Base-by-base conservation (phyloP, 225 moss, liverwort and hornwort genomes). In the Takakia lepidozioides region DNA sequence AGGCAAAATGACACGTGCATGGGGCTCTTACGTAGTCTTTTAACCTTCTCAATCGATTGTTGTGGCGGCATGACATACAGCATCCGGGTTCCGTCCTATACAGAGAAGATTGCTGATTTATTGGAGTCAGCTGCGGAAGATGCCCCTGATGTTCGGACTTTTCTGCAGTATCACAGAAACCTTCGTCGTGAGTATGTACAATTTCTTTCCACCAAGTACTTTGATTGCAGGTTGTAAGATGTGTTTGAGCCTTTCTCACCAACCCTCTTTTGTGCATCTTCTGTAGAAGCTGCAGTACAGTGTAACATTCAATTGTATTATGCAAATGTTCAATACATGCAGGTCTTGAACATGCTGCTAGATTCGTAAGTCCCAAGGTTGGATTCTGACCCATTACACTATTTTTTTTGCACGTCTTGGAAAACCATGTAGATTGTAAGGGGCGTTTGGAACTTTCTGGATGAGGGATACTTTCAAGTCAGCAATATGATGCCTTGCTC, bases 71-170 rank as follows among this genome's bases (percentile, higher is more conserved):
- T 35, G 51, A 7, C n/a, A 51, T 69, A 51, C 64, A 87, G 87
- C 42, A 74, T 95, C 62, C 71, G 72, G 51, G 65, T 89, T 61
- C 56, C 89, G 3, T 84, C 89, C 3, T 84, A 59, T 65, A 89
- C 86, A 10, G 78, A 89, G 70, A 95, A 95, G 70, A 63, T 95
- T 60, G 67, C 84, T 30, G 82, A 82, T 52, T 69, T 95, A 61
- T 74, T 95, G 49, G 86, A 89, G 37, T 65, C 59, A 55, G 93
- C 86, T 59, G 93, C 86, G 29, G 89, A 89, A 59, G 89, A 89
- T 61, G 75, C 70, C 25, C 55, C 79, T 46, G 93, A 95, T 43
- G 75, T 95, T 38, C 84, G 93, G 29, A 72, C 73, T 5, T 86
- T 69, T 42, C 62, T 89, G 66, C 59, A 52, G 49, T 65, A 75